phyloP scores from a whole-genome alignment of 228 moss, liverwort and hornwort species.

The Sphagnum fallax region DNA sequence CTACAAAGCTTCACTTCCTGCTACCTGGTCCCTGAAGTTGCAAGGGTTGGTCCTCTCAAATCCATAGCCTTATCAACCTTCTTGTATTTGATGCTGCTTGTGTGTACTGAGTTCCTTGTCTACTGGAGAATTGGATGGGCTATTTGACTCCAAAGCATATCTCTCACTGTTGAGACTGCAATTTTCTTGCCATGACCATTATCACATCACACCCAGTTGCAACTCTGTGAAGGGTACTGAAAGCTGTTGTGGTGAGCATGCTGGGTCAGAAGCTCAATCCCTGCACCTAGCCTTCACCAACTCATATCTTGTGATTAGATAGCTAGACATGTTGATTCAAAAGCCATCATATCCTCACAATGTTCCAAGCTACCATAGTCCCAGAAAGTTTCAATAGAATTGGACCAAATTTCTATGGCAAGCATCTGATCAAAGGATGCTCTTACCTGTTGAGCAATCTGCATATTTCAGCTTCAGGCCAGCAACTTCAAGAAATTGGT shows the following conservation, averaged over 20 bases:
- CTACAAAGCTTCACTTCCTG: slow-evolving; percentile 40
- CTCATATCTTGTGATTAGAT: not conserved
- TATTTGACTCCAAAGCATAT: slow-evolving; percentile 11
- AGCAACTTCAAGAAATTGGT: slow-evolving; percentile 73
- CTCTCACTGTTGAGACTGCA: slow-evolving; percentile 38
- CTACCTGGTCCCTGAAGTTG: slow-evolving; percentile 26
- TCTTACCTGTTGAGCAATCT: slow-evolving; percentile 68
- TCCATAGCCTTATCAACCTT: slow-evolving; percentile 10
- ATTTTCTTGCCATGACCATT: slow-evolving; percentile 52
- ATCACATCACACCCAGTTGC: slow-evolving; percentile 58
- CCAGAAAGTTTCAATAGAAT: too few species aligned
- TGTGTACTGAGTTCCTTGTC: slow-evolving; percentile 2
- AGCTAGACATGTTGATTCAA: too few species aligned
- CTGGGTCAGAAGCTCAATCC: slow-evolving; percentile 80
- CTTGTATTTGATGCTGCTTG: not conserved
- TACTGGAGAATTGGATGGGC: slow-evolving; percentile 4
- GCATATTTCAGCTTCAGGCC: slow-evolving; percentile 71
- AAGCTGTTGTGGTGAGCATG: slow-evolving; percentile 79
- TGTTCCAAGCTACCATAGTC: too few species aligned
- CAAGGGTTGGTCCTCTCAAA: slow-evolving; percentile 31
- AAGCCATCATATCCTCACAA: too few species aligned
- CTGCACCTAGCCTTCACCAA: slow-evolving; percentile 66
- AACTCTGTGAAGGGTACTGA: slow-evolving; percentile 53
- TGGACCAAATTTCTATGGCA: too few species aligned
- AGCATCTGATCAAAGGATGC: too few species aligned